Conservation (phyloP, 495 filamentous ascomycete species). For the Podospora didyma region DNA sequence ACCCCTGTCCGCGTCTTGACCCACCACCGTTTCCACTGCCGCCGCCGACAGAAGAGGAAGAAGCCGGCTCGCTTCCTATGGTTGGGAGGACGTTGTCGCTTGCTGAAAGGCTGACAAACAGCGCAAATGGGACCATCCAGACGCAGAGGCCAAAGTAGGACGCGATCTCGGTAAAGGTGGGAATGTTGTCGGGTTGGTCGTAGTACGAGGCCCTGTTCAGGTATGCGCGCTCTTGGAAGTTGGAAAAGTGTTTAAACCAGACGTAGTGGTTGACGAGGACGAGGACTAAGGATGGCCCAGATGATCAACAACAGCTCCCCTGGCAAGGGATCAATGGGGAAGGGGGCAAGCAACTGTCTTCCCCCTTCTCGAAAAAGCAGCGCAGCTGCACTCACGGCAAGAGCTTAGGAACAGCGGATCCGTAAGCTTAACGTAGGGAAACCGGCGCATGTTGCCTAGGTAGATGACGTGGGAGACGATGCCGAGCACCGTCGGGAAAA, state of each 20-base stretch:
- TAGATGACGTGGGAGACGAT: slow-evolving; percentile 84
- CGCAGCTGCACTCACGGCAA: slow-evolving; percentile 52
- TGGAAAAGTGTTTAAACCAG: slow-evolving; percentile 93
- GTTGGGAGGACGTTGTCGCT: slow-evolving; percentile 92
- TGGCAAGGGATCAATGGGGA: too few relatives aligned
- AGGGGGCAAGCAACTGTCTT: too few relatives aligned
- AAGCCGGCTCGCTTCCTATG: slow-evolving; percentile 55
- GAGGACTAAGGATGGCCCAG: slow-evolving; percentile 51
- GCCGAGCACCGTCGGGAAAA: slow-evolving; percentile 66
- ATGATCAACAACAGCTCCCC: too few relatives aligned
- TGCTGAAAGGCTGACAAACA: slow-evolving; percentile 90
- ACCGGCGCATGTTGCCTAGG: slow-evolving; percentile 79
- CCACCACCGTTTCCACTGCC: slow-evolving; percentile 37
- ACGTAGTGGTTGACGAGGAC: slow-evolving; percentile 92
- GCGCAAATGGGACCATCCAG: slow-evolving; percentile 91
- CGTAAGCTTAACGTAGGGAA: slow-evolving; percentile 82
- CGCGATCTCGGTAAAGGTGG: slow-evolving; percentile 89
- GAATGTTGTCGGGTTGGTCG: slow-evolving; percentile 55
- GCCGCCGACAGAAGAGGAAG: neutral
- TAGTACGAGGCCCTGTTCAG: slow-evolving; percentile 50
- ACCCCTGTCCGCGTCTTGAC: slow-evolving; percentile 65
- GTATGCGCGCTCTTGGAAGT: slow-evolving; percentile 46
- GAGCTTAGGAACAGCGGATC: slow-evolving; percentile 86
- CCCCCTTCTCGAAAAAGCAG: neutral
- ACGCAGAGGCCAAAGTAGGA: slow-evolving; percentile 96